phyloP scores from a whole-genome alignment of 1,139 yeast genomes.

The Eremothecium cymbalariae region DNA sequence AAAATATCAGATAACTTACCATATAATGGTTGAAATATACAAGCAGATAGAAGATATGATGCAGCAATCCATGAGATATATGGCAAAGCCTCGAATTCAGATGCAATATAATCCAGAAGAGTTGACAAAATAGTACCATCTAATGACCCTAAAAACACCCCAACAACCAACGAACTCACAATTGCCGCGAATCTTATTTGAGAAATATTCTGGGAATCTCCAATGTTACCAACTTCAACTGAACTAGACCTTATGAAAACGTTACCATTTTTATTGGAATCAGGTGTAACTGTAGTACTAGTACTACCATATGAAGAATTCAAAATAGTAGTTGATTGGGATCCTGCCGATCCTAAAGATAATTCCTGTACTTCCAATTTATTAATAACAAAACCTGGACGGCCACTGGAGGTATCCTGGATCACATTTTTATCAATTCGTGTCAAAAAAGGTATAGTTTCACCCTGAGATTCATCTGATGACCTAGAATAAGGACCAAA shows the following conservation, averaged over 20 bases:
- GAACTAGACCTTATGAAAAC: neutral
- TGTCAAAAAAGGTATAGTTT: slow-evolving; percentile 15
- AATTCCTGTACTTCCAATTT: slow-evolving; percentile 26
- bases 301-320: too few relatives aligned
- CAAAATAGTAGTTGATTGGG: too few relatives aligned
- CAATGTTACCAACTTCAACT: neutral
- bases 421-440: slow-evolving; percentile 18
- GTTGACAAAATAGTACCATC: slow-evolving; percentile 60
- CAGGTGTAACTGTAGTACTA: slow-evolving; percentile 1
- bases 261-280: neutral
- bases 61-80: slow-evolving; percentile 55
- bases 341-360: too few relatives aligned
- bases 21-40: slow-evolving; percentile 67
- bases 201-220: slow-evolving; percentile 5
- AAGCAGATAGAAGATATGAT: slow-evolving; percentile 50
- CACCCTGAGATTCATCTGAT: slow-evolving; percentile 5
- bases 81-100: slow-evolving; percentile 49
- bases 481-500: slow-evolving; percentile 2
- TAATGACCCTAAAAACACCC: slow-evolving; percentile 50
- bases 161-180: slow-evolving; percentile 37
- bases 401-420: slow-evolving; percentile 26
- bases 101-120: slow-evolving; percentile 51
- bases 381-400: slow-evolving; percentile 30
- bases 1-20: slow-evolving; percentile 83
- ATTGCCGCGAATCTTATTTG: slow-evolving; percentile 14